phyloP scores from a whole-genome alignment of 305 asterid species.

The Fraxinus greggii region DNA sequence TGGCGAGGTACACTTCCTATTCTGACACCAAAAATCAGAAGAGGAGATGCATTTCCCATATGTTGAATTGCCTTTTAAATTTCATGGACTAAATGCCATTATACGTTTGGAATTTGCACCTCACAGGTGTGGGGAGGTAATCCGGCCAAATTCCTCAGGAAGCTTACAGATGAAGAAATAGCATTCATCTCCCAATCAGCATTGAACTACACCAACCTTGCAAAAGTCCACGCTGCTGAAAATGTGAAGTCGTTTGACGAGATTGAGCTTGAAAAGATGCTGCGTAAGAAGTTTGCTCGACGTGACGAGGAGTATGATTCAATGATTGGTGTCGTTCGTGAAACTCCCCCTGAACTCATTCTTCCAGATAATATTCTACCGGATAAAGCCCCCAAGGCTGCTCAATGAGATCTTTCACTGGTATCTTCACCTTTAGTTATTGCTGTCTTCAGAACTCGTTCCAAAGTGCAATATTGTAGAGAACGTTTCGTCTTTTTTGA shows the following conservation, averaged over 20 bases:
- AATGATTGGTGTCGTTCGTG: slow-evolving; percentile 60
- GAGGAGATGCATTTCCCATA: background rate
- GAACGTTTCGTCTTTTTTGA: slow-evolving; percentile 23
- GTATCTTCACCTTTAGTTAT: slow-evolving; percentile 11
- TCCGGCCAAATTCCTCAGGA: slow-evolving; percentile 55
- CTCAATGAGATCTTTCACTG: slow-evolving; percentile 28
- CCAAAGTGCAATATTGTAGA: slow-evolving; percentile 18
- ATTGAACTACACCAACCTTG: slow-evolving; percentile 52
- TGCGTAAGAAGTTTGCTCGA: slow-evolving; percentile 56
- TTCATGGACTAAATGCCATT: background rate
- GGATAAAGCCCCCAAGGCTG: slow-evolving; percentile 44
- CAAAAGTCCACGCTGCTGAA: slow-evolving; percentile 61
- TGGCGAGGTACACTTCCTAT: slow-evolving; percentile 62
- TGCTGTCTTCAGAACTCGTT: slow-evolving; percentile 2
- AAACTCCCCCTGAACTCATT: slow-evolving; percentile 58
- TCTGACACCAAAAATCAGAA: background rate
- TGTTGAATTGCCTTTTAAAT: background rate
- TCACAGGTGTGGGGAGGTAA: slow-evolving; percentile 58
- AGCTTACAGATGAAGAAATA: slow-evolving; percentile 50
- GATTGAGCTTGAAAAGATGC: slow-evolving; percentile 51
- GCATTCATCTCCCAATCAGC: slow-evolving; percentile 58
- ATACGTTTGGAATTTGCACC: background rate
- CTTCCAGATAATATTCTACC: slow-evolving; percentile 62
- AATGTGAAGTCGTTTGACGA: slow-evolving; percentile 55
- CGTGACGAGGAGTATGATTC: slow-evolving; percentile 63